phyloP scores from a whole-genome alignment of 2,329 filamentous ascomycete species.

The Colletotrichum sp. region DNA sequence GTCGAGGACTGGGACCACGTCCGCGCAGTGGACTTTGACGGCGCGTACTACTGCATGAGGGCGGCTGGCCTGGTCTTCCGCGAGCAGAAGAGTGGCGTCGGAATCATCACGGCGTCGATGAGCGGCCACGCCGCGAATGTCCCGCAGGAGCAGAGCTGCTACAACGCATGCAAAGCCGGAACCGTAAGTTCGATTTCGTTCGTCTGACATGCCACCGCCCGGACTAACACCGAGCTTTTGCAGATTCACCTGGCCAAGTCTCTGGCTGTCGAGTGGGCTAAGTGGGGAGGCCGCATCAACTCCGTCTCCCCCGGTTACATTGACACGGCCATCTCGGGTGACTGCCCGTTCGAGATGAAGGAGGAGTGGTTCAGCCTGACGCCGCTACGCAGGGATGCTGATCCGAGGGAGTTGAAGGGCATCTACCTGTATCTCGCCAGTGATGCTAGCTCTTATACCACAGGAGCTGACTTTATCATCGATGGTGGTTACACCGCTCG shows the following conservation, averaged over 20 bases:
- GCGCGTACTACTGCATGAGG: conserved; percentile 37
- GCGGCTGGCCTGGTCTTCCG: conserved; percentile 37
- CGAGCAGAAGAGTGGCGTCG: conserved; percentile 36
- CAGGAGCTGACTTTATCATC: conserved; percentile 34
- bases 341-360: conserved; percentile 37
- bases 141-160: conserved; percentile 78
- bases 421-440: conserved; percentile 36
- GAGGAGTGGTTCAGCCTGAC: conserved; percentile 37
- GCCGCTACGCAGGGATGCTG: conserved; percentile 31
- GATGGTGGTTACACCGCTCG: conserved; percentile 31
- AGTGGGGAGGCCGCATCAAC: conserved; percentile 28
- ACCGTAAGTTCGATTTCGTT: conserved; percentile 43
- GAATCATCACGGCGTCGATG: conserved; percentile 38
- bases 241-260: conserved; percentile 35
- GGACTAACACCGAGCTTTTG: background rate
- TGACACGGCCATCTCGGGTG: conserved; percentile 37
- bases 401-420: conserved; percentile 34
- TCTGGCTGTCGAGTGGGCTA: conserved; percentile 34
- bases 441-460: conserved; percentile 35
- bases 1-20: conserved; percentile 34
- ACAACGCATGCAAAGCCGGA: conserved; percentile 83
- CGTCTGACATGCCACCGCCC: background rate
- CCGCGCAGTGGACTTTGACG: conserved; percentile 34
- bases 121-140: conserved; percentile 35
- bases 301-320: conserved; percentile 40